Percentiles rank a stretch among this genome's conserved stretches.
Conservation (phyloP, 257 asterid genomes). For the Lithospermum erythrorhizon region DNA sequence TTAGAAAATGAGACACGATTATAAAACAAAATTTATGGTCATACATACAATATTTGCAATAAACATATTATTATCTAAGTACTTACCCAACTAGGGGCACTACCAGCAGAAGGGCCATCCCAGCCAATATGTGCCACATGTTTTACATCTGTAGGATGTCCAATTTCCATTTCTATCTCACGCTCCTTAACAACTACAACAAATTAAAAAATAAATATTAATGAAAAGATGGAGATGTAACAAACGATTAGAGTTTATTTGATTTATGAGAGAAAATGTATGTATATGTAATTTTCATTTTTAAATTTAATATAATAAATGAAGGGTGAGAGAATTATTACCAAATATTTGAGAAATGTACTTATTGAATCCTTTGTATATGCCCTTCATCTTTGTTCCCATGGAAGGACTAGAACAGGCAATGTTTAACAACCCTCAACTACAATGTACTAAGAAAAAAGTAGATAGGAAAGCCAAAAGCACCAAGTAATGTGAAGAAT, state of each 20-base stretch:
- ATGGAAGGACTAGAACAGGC: conserved; percentile 4
- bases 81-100: conserved; percentile 56
- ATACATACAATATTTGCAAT: no score
- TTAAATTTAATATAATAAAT: no score
- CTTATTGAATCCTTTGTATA: conserved; percentile 66
- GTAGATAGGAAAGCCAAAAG: conserved; percentile 19
- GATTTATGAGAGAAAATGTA: no score
- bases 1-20: no score
- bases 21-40: no score
- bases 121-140: conserved; percentile 62
- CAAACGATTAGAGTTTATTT: no score
- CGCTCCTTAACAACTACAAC: conserved; percentile 46
- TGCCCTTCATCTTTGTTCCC: conserved; percentile 54
- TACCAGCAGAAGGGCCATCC: conserved; percentile 46
- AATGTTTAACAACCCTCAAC: conserved; percentile 17
- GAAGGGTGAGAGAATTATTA: conserved; percentile 12
- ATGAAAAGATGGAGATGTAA: no score
- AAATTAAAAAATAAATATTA: no score
- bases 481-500: neutral
- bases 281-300: no score
- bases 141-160: conserved; percentile 65
- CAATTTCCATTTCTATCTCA: conserved; percentile 45
- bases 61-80: no score
- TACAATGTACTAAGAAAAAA: conserved; percentile 13
- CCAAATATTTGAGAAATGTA: conserved; percentile 68